Evolutionary conservation across 139 green algal species (phyloP).

Genomic region (Picocystis salinarum): DNA sequence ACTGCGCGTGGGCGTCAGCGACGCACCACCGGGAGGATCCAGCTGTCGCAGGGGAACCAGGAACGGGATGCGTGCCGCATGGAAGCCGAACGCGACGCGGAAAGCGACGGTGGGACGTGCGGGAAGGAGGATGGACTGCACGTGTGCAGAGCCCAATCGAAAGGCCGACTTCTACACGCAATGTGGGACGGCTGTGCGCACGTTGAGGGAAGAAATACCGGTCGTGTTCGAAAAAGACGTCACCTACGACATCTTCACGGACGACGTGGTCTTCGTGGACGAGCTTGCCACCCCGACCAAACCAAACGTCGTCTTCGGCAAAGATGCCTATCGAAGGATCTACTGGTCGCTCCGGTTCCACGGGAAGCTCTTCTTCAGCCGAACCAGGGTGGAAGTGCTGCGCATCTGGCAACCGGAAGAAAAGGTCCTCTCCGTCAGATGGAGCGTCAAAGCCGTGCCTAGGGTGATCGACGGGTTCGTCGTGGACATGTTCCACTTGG

Average conservation of each 20-base stretch:
- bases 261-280: conserved; percentile 10
- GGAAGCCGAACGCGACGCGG: too few species aligned
- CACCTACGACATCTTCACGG: conserved; percentile 11
- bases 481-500: conserved; percentile 1
- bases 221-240: conserved; percentile 5
- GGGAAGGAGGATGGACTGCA: too few species aligned
- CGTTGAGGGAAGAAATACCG: conserved; percentile 12
- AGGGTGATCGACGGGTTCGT: conserved; percentile 3
- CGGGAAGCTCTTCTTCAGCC: conserved; percentile 8
- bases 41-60: too few species aligned
- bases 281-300: conserved; percentile 2
- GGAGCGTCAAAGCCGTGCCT: conserved; percentile 7
- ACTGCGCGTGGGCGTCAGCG: too few species aligned
- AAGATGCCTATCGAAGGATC: conserved; percentile 7
- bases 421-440: conserved; percentile 8
- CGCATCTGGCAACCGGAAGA: conserved; percentile 12
- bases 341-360: conserved; percentile 6
- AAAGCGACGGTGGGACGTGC: too few species aligned
- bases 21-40: too few species aligned
- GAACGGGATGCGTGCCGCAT: too few species aligned
- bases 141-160: too few species aligned
- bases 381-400: conserved; percentile 3
- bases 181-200: conserved; percentile 6
- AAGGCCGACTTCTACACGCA: background rate
- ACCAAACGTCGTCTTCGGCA: conserved; percentile 2